A percentile compares a stretch with the other conserved stretches of the same genome.
phyloP scores from a whole-genome alignment of 225 moss, liverwort and hornwort genomes.

The Climacium dendroides region DNA sequence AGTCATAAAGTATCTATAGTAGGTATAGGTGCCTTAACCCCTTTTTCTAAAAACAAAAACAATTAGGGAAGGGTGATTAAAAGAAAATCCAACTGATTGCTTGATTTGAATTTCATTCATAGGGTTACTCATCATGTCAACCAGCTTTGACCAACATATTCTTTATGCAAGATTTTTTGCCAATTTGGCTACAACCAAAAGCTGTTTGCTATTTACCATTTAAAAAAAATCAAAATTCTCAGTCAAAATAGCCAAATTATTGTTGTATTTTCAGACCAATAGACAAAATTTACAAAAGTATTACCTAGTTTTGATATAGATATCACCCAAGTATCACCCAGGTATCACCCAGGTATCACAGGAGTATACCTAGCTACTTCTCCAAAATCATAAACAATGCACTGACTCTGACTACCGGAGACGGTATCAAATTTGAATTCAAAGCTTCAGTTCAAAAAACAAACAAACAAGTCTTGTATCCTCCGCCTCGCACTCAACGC shows the following conservation, averaged over 20 bases:
- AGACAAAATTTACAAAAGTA: background rate
- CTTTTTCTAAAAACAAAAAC: background rate
- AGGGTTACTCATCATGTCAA: accelerated
- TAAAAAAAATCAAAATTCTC: accelerated
- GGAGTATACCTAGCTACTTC: no score
- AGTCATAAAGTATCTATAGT: background rate
- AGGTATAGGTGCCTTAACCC: background rate
- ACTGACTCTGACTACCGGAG: background rate
- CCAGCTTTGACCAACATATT: accelerated
- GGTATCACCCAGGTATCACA: background rate
- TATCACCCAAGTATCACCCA: background rate
- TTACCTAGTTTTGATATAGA: background rate
- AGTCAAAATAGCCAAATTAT: accelerated
- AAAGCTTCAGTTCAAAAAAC: background rate
- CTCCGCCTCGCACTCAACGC: no score
- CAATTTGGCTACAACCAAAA: background rate
- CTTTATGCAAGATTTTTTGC: background rate
- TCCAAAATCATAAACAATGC: background rate
- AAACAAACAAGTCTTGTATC: background rate
- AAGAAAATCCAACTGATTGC: background rate
- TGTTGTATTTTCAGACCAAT: accelerated
- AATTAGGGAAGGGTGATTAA: background rate
- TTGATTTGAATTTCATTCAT: background rate
- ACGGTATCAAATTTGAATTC: background rate
- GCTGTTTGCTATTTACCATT: background rate